Evolutionary conservation across 371 early-diverging fungal genomes (phyloP).

Genomic region (Thermomucor indicae-seudaticae): DNA sequence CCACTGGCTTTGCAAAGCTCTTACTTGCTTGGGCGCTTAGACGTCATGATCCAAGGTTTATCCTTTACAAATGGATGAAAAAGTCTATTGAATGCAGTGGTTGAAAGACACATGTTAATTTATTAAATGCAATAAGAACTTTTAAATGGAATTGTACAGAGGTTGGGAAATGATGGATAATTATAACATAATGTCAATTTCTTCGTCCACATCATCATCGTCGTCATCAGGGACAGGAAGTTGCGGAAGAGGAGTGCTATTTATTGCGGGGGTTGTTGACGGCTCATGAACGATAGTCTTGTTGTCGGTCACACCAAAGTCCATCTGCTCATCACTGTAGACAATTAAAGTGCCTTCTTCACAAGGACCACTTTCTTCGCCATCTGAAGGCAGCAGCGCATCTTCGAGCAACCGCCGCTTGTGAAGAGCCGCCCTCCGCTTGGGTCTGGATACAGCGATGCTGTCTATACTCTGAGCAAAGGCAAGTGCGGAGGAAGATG

Average conservation of each 20-base stretch:
- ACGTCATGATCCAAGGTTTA: too few species aligned
- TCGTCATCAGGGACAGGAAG: background rate
- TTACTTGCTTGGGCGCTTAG: too few species aligned
- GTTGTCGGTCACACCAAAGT: slow-evolving; percentile 36
- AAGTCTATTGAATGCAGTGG: too few species aligned
- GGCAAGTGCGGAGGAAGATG: background rate
- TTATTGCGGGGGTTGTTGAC: background rate
- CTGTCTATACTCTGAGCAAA: background rate
- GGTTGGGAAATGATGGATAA: too few species aligned
- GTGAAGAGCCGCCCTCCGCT: slow-evolving; percentile 39
- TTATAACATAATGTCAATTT: slow-evolving; percentile 2
- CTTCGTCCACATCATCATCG: background rate
- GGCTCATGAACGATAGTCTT: slow-evolving; percentile 36
- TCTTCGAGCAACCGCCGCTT: slow-evolving; percentile 44
- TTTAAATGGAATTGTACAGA: too few species aligned
- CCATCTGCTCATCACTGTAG: slow-evolving; percentile 40
- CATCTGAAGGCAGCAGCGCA: slow-evolving; percentile 37
- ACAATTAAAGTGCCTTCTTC: slow-evolving; percentile 25
- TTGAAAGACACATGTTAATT: too few species aligned
- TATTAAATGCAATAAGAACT: too few species aligned
- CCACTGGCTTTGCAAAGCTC: too few species aligned
- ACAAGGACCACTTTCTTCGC: slow-evolving; percentile 17
- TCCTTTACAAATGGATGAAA: too few species aligned
- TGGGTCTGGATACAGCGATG: slow-evolving; percentile 31
- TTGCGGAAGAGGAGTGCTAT: background rate